phyloP scores from a whole-genome alignment of 2,329 filamentous ascomycete genomes.

The Stenocarpella maydis region DNA sequence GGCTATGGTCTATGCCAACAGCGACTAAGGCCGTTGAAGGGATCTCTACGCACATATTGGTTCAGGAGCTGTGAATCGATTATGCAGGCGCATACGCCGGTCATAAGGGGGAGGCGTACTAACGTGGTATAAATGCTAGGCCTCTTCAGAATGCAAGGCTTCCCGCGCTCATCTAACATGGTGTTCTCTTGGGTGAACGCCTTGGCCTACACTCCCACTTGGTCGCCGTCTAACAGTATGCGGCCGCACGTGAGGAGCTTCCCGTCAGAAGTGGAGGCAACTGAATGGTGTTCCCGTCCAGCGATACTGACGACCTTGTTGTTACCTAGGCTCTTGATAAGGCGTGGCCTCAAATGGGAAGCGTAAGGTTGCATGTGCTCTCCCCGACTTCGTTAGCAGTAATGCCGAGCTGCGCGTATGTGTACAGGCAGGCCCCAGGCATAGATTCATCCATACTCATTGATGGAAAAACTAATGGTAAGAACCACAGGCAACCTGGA shows the following conservation, averaged over 20 bases:
- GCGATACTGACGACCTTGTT: slow-evolving; percentile 72
- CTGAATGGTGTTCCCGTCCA: slow-evolving; percentile 77
- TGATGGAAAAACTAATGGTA: slow-evolving; percentile 89
- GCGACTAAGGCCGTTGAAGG: slow-evolving; percentile 65
- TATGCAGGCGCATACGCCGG: too few species aligned
- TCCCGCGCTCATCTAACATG: slow-evolving; percentile 69
- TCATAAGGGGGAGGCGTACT: too few species aligned
- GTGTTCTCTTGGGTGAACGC: slow-evolving; percentile 65
- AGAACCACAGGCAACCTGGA: slow-evolving; percentile 67
- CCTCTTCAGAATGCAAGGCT: slow-evolving; percentile 74
- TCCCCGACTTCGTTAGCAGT: slow-evolving; percentile 68
- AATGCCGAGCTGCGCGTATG: slow-evolving; percentile 79
- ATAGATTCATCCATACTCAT: slow-evolving; percentile 74
- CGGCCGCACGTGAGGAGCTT: slow-evolving; percentile 69
- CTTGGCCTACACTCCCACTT: slow-evolving; percentile 64
- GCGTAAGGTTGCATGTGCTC: too few species aligned
- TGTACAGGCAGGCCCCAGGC: slow-evolving; percentile 85
- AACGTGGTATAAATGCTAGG: slow-evolving; percentile 56
- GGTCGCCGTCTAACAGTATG: slow-evolving; percentile 58
- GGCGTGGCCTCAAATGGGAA: slow-evolving; percentile 73
- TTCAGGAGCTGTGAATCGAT: not conserved
- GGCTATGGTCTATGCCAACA: slow-evolving; percentile 76
- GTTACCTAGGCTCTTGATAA: slow-evolving; percentile 70
- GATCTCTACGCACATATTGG: slow-evolving; percentile 45
- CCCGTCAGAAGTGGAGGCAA: slow-evolving; percentile 65